These are phyloP conservation scores for Dictyostelium citrinum DNA, from an alignment of 78 protist species.

Conservation along the genomic window DNA sequence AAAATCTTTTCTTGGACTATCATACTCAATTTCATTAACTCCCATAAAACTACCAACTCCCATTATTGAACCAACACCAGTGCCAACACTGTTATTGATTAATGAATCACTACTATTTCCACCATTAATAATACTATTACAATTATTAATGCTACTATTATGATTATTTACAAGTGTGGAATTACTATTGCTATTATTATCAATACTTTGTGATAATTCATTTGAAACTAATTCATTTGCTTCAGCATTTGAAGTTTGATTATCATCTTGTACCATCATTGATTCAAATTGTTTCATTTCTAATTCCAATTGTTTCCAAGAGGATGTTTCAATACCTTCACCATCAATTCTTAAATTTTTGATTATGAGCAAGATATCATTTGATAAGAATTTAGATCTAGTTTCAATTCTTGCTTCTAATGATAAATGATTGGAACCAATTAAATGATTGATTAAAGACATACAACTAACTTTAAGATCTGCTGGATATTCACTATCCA, in stretches of 20 bases:
- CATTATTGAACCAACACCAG: background rate
- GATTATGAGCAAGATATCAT: background rate
- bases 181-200: background rate
- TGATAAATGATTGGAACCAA: background rate
- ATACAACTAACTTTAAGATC: constrained; percentile 60
- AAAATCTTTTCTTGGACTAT: background rate
- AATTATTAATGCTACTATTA: background rate
- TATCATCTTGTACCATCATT: constrained; percentile 38
- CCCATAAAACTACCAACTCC: background rate
- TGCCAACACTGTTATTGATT: background rate
- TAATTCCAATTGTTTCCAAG: constrained; percentile 48
- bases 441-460: constrained; percentile 69
- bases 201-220: background rate
- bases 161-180: background rate
- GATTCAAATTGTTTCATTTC: constrained; percentile 53
- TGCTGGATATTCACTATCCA: constrained; percentile 42
- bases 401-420: background rate
- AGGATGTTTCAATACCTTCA: constrained; percentile 63
- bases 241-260: background rate
- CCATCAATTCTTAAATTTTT: constrained; percentile 64
- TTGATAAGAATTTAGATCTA: background rate
- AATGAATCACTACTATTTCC: background rate
- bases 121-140: background rate
- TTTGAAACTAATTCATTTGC: background rate
- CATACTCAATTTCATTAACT: background rate